phyloP scores from a whole-genome alignment of 2,329 filamentous ascomycete genomes.

The Shiraia sp. region DNA sequence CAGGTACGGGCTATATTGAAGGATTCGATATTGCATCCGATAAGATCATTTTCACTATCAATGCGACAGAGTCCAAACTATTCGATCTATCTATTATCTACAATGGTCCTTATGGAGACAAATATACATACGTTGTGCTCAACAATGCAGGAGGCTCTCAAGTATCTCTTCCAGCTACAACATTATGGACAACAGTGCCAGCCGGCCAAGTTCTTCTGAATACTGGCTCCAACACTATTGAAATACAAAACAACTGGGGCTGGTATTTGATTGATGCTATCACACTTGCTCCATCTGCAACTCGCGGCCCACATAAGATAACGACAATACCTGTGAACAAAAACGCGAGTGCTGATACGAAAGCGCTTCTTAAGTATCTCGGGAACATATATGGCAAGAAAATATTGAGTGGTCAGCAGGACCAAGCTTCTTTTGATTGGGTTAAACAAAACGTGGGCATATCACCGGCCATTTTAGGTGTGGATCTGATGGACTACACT shows the following conservation, averaged over 20 bases:
- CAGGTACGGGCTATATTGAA: slow-evolving; percentile 54
- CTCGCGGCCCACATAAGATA: slow-evolving; percentile 48
- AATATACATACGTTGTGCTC: slow-evolving; percentile 50
- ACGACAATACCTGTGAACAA: slow-evolving; percentile 45
- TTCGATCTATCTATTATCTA: slow-evolving; percentile 53
- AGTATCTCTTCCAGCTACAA: slow-evolving; percentile 47
- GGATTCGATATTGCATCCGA: slow-evolving; percentile 51
- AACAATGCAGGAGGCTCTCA: slow-evolving; percentile 50
- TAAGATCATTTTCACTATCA: slow-evolving; percentile 51
- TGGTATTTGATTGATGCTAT: slow-evolving; percentile 55
- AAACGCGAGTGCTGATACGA: slow-evolving; percentile 44
- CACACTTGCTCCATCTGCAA: slow-evolving; percentile 41
- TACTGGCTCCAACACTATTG: slow-evolving; percentile 50
- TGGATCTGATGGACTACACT: slow-evolving; percentile 57
- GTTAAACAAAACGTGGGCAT: slow-evolving; percentile 51
- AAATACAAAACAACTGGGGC: slow-evolving; percentile 55
- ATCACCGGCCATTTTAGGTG: slow-evolving; percentile 52
- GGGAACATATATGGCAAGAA: slow-evolving; percentile 52
- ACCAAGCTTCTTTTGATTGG: slow-evolving; percentile 50
- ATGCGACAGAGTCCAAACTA: slow-evolving; percentile 40
- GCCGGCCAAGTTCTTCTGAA: slow-evolving; percentile 53
- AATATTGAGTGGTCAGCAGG: slow-evolving; percentile 56
- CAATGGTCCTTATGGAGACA: slow-evolving; percentile 53
- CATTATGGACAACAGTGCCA: slow-evolving; percentile 44
- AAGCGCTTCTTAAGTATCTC: slow-evolving; percentile 49